Base-by-base conservation (phyloP, 73 alveolate species). In the Uronychia setigera region DNA sequence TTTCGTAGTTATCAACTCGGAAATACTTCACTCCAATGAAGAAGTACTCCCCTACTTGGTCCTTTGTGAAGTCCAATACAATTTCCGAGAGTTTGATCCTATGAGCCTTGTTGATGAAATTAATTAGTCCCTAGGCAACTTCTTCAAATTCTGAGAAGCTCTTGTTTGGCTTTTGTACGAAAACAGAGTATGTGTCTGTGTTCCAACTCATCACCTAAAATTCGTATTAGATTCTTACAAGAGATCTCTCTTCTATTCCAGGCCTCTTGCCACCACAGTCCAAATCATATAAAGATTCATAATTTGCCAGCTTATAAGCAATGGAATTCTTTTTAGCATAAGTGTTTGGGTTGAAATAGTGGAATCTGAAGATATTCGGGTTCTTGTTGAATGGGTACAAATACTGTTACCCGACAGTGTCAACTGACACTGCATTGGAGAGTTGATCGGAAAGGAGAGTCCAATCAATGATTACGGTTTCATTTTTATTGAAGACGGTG, bases 21-120 rank as follows among this genome's bases (percentile, higher is more conserved):
- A 86, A 86, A 57, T 67, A 84, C 75, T 74, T 58, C 27, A 84
- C 82, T 9, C 86, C 86, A 79, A 79, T 60, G 19, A 86, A 79
- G 86, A 78, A 86, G 26, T 86, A 75, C 5, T 27, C 34, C 1
- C 88, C 87, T 27, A 26, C 29, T 19, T 78, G 67, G 32, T 86
- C 92, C 32, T 79, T 79, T 29, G 79, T 33, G 57, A 86, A 86
- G 57, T 86, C 92, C n/a, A 86, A 30, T 31, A 79, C 92, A 0
- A 86, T 79, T 60, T 78, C 83, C 9, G 32, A 1, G 5, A 86
- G 0, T 25, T 84, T 86, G 29, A 86, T 29, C 28, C 81, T 79
- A 33, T 86, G 75, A 31, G 59, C 83, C 34, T 86, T 86, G 25
- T 14, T 35, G 32, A 86, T 79, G 57, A 86, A 79, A 0, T 1